Evolutionary conservation across 805 yeast species (phyloP).

Genomic region (Yamadazyma ubonensis): DNA sequence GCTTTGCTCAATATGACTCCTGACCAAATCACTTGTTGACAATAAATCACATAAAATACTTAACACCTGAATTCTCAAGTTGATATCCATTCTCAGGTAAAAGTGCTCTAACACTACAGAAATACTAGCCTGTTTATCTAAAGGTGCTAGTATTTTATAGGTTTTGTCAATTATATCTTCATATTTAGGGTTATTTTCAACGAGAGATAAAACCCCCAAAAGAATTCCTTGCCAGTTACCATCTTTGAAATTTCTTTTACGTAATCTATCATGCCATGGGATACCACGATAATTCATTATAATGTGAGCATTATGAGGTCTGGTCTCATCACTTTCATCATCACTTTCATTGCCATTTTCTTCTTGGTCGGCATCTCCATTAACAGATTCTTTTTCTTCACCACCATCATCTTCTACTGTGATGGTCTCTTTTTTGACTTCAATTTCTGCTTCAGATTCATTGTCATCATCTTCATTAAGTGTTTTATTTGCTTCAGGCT

Average conservation of each 20-base stretch:
- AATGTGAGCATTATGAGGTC: slow-evolving; percentile 44
- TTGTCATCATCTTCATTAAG: slow-evolving; percentile 19
- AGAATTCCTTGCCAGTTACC: slow-evolving; percentile 84
- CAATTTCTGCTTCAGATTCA: slow-evolving; percentile 24
- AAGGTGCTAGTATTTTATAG: slow-evolving; percentile 59
- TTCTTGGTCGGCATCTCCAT: slow-evolving; percentile 18
- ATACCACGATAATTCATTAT: slow-evolving; percentile 56
- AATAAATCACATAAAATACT: slow-evolving; percentile 64
- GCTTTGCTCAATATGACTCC: slow-evolving; percentile 65
- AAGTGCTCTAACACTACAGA: slow-evolving; percentile 53
- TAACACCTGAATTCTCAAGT: slow-evolving; percentile 55
- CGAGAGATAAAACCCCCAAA: slow-evolving; percentile 66
- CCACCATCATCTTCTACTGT: slow-evolving; percentile 16
- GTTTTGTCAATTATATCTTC: slow-evolving; percentile 48
- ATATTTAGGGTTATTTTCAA: slow-evolving; percentile 58
- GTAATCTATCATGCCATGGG: slow-evolving; percentile 77
- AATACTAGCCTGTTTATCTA: slow-evolving; percentile 47
- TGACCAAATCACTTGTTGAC: slow-evolving; percentile 54
- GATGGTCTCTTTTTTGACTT: slow-evolving; percentile 17
- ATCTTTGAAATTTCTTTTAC: slow-evolving; percentile 71
- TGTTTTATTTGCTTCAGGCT: slow-evolving; percentile 18
- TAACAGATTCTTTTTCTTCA: slow-evolving; percentile 9
- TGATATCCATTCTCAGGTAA: slow-evolving; percentile 48
- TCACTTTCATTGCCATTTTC: slow-evolving; percentile 18
- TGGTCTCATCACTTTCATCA: slow-evolving; percentile 20